Conservation (phyloP, 1,139 yeast species). For the Geotrichum carabidarum region DNA sequence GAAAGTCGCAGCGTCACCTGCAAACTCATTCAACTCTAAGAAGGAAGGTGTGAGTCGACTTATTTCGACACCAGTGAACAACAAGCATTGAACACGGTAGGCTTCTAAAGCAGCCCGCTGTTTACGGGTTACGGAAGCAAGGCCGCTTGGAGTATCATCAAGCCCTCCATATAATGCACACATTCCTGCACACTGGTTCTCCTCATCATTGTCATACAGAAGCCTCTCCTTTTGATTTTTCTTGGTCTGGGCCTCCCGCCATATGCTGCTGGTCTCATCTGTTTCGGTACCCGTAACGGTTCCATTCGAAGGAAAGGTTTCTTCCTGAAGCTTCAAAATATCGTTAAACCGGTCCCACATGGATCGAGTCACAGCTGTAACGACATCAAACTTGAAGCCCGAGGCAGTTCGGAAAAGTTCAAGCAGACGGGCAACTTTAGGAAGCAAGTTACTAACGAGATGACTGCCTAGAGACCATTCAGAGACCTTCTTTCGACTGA, state of each 20-base stretch:
- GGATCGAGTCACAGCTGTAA: conserved; percentile 16
- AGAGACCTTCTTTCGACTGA: not conserved
- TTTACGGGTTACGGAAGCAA: not conserved
- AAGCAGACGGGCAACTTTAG: conserved; percentile 1
- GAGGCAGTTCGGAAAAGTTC: conserved; percentile 11
- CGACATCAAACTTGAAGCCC: conserved; percentile 18
- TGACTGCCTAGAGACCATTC: not conserved
- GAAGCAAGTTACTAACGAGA: not conserved
- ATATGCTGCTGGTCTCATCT: not conserved
- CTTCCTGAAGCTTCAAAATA: conserved; percentile 1
- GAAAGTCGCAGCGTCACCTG: conserved; percentile 7
- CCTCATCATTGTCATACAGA: conserved; percentile 13
- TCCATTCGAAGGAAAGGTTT: not conserved
- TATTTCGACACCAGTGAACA: conserved; percentile 19
- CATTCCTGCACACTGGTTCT: conserved; percentile 17
- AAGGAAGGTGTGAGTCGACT: conserved; percentile 10
- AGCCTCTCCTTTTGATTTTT: not conserved
- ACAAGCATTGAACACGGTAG: conserved; percentile 16
- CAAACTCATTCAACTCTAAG: conserved; percentile 6
- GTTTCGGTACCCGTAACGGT: not conserved
- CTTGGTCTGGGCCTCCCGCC: conserved; percentile 2
- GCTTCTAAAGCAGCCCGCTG: conserved; percentile 1
- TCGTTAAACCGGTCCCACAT: conserved; percentile 15
- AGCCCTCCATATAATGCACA: conserved; percentile 17
- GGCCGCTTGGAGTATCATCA: conserved; percentile 17